These are phyloP conservation scores for Apophysomyces ossiformis DNA, from an alignment of 371 early-diverging fungal genomes.

Conservation along the genomic window DNA sequence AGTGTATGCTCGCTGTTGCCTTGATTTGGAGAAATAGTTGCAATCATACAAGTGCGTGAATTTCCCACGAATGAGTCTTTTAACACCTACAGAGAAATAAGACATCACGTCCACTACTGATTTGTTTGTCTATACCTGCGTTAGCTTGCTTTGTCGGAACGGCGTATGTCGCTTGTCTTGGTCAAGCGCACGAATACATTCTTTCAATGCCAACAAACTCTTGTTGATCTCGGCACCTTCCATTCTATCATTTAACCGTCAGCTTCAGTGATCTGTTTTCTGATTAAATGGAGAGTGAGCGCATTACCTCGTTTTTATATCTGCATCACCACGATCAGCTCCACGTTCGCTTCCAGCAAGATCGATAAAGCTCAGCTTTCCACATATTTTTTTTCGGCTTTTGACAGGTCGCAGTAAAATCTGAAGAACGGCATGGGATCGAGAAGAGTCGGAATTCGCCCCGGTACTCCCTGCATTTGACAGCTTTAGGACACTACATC, in stretches of 20 bases:
- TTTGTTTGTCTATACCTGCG: slow-evolving; percentile 68
- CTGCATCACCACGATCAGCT: slow-evolving; percentile 94
- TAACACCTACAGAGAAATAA: slow-evolving; percentile 62
- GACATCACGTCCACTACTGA: neutral
- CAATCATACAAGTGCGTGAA: slow-evolving; percentile 97
- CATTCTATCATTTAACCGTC: slow-evolving; percentile 63
- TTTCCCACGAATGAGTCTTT: slow-evolving; percentile 99
- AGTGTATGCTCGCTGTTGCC: slow-evolving; percentile 96
- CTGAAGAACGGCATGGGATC: slow-evolving; percentile 95
- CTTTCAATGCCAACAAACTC: slow-evolving; percentile 96
- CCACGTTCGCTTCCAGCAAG: slow-evolving; percentile 94
- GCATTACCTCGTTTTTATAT: slow-evolving; percentile 83
- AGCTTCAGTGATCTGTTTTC: neutral
- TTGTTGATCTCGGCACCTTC: slow-evolving; percentile 99
- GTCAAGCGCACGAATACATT: slow-evolving; percentile 98
- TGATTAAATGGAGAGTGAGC: neutral
- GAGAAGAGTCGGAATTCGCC: slow-evolving; percentile 74
- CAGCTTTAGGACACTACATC: neutral
- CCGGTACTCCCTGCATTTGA: slow-evolving; percentile 22
- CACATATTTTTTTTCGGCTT: slow-evolving; percentile 58
- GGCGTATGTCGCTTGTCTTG: slow-evolving; percentile 95
- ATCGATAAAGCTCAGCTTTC: slow-evolving; percentile 87
- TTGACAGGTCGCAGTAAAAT: slow-evolving; percentile 68
- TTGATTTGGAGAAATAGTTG: slow-evolving; percentile 93
- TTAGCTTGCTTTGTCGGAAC: slow-evolving; percentile 97